Evolutionary conservation across 257 asterid genomes (phyloP).

Genomic region (Primulina tabacum): DNA sequence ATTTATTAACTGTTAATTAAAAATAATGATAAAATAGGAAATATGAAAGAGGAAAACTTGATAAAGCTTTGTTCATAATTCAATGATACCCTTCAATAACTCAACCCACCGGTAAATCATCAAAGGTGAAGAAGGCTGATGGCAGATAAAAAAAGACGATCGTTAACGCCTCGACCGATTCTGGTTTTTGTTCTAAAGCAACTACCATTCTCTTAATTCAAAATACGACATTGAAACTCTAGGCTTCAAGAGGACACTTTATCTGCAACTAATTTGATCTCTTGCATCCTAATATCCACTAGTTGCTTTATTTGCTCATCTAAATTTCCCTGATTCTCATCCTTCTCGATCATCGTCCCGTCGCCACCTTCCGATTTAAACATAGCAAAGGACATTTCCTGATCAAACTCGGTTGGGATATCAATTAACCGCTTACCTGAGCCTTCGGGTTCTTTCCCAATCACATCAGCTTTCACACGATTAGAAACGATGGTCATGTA

Average conservation of each 20-base stretch:
- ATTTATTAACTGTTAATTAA: too few relatives aligned
- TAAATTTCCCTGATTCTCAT: slow-evolving; percentile 41
- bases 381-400: slow-evolving; percentile 76
- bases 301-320: slow-evolving; percentile 68
- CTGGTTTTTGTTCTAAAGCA: not conserved
- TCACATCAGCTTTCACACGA: slow-evolving; percentile 64
- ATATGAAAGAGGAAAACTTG: too few relatives aligned
- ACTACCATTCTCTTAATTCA: not conserved
- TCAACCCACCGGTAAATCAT: too few relatives aligned
- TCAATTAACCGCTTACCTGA: slow-evolving; percentile 62
- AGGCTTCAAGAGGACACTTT: slow-evolving; percentile 42
- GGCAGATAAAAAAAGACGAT: not conserved
- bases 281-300: slow-evolving; percentile 72
- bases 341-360: slow-evolving; percentile 36
- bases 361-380: slow-evolving; percentile 53
- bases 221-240: not conserved
- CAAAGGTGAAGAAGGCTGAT: not conserved
- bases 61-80: too few relatives aligned
- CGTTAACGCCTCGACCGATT: not conserved
- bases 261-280: slow-evolving; percentile 58
- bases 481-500: slow-evolving; percentile 44
- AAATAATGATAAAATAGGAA: too few relatives aligned
- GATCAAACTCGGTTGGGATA: slow-evolving; percentile 66
- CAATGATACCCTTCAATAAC: too few relatives aligned
- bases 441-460: slow-evolving; percentile 73